Evolutionary conservation across 2,329 filamentous ascomycete genomes (phyloP), one percentile per base, ranked within the genome.

Genomic region (Basipetospora chlamydospora): DNA sequence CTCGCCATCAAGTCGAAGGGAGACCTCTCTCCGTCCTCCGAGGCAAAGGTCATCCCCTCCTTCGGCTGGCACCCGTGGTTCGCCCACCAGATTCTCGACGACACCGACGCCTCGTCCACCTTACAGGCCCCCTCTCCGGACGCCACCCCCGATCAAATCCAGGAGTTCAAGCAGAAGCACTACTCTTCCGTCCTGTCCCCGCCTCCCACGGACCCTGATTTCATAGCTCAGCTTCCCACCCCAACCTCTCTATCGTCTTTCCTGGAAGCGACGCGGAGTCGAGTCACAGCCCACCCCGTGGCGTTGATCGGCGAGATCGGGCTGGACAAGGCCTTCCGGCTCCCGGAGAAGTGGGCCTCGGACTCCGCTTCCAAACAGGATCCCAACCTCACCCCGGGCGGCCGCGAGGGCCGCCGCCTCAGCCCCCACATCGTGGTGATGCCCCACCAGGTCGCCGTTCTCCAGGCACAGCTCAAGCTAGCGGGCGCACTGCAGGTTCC

Each of bases 61-160:
- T 88, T 87, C 56, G 83, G 83, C 15, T 87, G 82, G 80, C 83
- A 90, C 51, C 83, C 83, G 1, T 90, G 83, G 83, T 88, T 87
- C 54, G 80, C 81, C 1, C 66, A 88, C 52, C 76, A 83, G 44
- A 66, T 90, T 47, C 84, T 76, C 49, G 69, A 77, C 47, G 74
- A 83, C 52, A 54, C 50, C 6, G 32, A 30, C 10, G 18, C 32
- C 4, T 13, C 29, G 10, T n/a, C n/a, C n/a, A n/a, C n/a, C n/a
- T n/a, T n/a, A n/a, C n/a, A n/a, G n/a, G 16, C 29, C 10, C 5
- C 23, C 5, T 13, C 13, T 15, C 29, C 29, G 8, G 15, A 26
- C 17, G 29, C 37, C 10, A 18, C 50, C 39, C 26, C 41, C 37
- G 41, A 44, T 2, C 45, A 48, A 7, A 57, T 67, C 47, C 68